phyloP scores from a whole-genome alignment of 257 asterid species.

The Solanum neorickii region DNA sequence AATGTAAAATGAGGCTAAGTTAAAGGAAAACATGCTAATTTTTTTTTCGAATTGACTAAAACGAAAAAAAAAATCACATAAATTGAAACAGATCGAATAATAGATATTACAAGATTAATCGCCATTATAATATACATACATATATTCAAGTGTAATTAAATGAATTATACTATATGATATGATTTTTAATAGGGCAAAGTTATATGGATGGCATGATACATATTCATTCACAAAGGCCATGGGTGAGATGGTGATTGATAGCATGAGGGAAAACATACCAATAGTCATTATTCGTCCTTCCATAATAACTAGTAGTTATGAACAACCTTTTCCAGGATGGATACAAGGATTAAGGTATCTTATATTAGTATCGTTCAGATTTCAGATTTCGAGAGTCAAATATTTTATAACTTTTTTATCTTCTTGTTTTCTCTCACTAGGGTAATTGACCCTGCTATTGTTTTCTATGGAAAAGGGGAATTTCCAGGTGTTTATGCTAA shows the following conservation, averaged over 20 bases:
- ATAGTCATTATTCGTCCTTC: constrained; percentile 32
- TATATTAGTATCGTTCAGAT: background rate
- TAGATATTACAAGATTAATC: background rate
- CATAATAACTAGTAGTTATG: constrained; percentile 22
- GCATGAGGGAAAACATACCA: constrained; percentile 28
- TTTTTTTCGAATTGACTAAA: no score
- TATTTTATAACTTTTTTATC: background rate
- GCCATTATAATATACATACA: background rate
- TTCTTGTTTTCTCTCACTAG: background rate
- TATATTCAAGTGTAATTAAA: no score
- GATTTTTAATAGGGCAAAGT: constrained; percentile 5
- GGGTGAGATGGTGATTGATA: constrained; percentile 17
- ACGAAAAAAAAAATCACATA: background rate
- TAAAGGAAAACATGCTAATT: no score
- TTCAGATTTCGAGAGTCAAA: background rate
- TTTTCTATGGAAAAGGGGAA: background rate
- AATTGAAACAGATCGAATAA: background rate
- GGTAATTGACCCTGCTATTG: background rate
- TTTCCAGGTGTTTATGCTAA: background rate
- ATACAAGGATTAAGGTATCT: background rate
- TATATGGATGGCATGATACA: constrained; percentile 24
- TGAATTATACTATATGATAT: background rate
- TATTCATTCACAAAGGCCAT: background rate
- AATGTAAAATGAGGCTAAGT: no score
- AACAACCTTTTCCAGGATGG: constrained; percentile 17